Evolutionary conservation across 768 basidiomycete genomes (phyloP), one percentile per base, ranked within the genome.

Genomic region (Tricholoma sp.): DNA sequence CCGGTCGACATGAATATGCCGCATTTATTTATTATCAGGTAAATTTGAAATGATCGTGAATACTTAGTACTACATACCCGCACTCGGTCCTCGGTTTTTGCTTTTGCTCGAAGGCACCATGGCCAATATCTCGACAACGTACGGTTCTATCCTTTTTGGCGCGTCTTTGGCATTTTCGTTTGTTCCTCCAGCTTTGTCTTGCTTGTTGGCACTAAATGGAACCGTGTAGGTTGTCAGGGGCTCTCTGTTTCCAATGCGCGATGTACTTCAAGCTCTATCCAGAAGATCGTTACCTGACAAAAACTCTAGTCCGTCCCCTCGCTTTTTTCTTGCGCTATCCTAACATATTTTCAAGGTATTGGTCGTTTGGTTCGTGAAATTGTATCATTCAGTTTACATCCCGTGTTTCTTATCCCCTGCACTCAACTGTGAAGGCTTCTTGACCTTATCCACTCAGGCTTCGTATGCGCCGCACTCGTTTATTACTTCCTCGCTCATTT

Each of bases 241-340:
- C 65, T 37, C 60, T 65, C 33, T 64, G 60, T 0, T 57, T 64
- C 4, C 67, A 68, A 58, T 65, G 65, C 47, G 56, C 65, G 32
- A 56, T 64, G 45, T 68, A 66, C 51, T 68, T 66, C 63, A 66
- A 61, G 50, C 17, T 66, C 1, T 68, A 65, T 51, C 59, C 63
- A 32, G 59, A 64, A 6, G 67, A 68, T 42, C 24, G 48, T 17
- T 50, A 29, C 20, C 11, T 52, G 4, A 37, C 62, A n/a, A 68
- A 65, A 39, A 50, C 42, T 50, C 24, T 68, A 62, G 67, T 65
- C 32, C 20, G 65, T 56, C 20, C n/a, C 3, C 13, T 7, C 24
- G 13, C 28, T 12, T 1, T 12, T 32, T 31, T 0, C 11, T n/a
- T 18, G 28, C 49, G 45, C 18, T 4, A 10, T 24, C 24, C 24